Evolutionary conservation across 179 eudicot genomes (phyloP).

Genomic region (Actinidia arguta): DNA sequence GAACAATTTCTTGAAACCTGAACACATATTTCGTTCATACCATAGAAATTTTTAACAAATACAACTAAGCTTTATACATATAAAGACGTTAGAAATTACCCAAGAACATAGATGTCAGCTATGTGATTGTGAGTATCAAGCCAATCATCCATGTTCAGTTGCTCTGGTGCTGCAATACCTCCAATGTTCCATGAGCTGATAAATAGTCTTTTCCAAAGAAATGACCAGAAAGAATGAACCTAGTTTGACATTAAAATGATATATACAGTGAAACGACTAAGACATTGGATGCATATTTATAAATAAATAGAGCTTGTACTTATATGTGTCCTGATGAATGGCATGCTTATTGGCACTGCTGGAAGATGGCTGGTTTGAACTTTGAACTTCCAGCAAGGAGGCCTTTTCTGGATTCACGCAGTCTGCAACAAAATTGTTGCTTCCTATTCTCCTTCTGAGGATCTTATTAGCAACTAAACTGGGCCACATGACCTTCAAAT

Average conservation of each 20-base stretch:
- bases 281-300: background rate
- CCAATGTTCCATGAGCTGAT: constrained; percentile 20
- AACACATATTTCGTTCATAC: background rate
- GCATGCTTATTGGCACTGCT: constrained; percentile 5
- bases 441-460: constrained; percentile 32
- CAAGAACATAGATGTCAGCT: constrained; percentile 51
- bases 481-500: constrained; percentile 52
- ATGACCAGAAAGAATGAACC: no score
- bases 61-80: background rate
- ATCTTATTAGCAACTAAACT: constrained; percentile 43
- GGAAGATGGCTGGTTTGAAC: background rate
- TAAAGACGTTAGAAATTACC: constrained; percentile 31
- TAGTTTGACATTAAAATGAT: no score
- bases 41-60: background rate
- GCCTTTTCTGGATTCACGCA: constrained; percentile 24
- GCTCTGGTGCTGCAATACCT: constrained; percentile 12
- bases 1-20: constrained; percentile 69
- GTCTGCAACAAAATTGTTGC: constrained; percentile 49
- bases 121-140: constrained; percentile 30
- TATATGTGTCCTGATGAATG: constrained; percentile 24
- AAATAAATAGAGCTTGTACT: constrained; percentile 31
- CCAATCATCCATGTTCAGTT: constrained; percentile 13
- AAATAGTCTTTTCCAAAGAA: background rate
- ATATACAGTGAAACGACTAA: no score
- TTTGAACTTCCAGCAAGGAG: constrained; percentile 13